phyloP scores from a whole-genome alignment of 371 early-diverging fungal genomes.

The Chytridium lagenaria region DNA sequence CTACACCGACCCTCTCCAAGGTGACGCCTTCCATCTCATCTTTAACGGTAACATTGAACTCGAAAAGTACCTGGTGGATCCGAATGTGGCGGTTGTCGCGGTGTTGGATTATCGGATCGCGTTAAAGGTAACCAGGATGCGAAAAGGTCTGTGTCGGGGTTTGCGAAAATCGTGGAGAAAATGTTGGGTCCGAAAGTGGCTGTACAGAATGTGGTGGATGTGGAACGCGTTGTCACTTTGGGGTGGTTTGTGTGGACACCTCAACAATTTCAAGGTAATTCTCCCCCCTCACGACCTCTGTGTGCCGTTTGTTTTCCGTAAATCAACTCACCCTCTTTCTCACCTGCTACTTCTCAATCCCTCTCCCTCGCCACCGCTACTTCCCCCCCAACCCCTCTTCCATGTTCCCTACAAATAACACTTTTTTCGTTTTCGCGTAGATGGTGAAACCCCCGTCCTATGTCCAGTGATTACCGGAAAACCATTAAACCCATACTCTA shows the following conservation, averaged over 20 bases:
- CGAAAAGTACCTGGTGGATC: slow-evolving; percentile 34
- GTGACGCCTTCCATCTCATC: slow-evolving; percentile 36
- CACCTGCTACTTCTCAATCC: no score
- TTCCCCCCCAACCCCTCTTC: no score
- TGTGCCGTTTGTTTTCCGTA: no score
- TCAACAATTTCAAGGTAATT: slow-evolving; percentile 15
- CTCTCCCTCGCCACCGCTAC: no score
- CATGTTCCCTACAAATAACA: neutral
- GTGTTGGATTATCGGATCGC: slow-evolving; percentile 51
- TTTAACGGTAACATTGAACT: slow-evolving; percentile 49
- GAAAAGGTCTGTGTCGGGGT: slow-evolving; percentile 30
- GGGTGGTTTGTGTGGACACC: slow-evolving; percentile 50
- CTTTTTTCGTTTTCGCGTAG: neutral
- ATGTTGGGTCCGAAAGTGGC: slow-evolving; percentile 23
- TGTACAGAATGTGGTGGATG: slow-evolving; percentile 20
- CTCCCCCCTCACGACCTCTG: no score
- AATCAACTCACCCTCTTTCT: neutral
- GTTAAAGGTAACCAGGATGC: slow-evolving; percentile 26
- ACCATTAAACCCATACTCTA: slow-evolving; percentile 31
- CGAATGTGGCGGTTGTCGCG: slow-evolving; percentile 42
- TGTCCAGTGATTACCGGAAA: slow-evolving; percentile 23
- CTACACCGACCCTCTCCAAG: slow-evolving; percentile 28
- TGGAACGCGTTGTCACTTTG: slow-evolving; percentile 44
- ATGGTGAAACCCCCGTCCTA: neutral
- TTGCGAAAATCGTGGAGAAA: slow-evolving; percentile 34